phyloP scores from a whole-genome alignment of 139 green algal species.

The Chlorella vulgaris region DNA sequence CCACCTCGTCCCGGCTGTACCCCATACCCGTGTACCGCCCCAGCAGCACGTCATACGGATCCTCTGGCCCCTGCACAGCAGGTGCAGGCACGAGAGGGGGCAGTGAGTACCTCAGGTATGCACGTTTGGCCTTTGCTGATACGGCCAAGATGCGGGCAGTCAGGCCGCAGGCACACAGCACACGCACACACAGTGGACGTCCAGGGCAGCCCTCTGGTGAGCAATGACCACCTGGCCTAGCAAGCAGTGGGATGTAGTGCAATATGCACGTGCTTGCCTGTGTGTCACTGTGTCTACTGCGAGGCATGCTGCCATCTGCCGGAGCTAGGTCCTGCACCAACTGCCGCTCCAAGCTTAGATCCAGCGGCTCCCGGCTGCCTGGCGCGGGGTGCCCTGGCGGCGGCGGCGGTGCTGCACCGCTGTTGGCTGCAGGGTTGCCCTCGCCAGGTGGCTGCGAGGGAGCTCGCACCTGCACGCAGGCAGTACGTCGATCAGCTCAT shows the following conservation, averaged over 20 bases:
- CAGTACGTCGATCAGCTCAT: neutral
- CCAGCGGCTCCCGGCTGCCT: slow-evolving; percentile 4
- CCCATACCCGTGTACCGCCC: slow-evolving; percentile 25
- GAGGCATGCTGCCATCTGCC: neutral
- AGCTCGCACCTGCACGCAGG: slow-evolving; percentile 6
- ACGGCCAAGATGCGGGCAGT: neutral
- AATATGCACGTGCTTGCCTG: neutral
- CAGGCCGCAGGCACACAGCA: no score
- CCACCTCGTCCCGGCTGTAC: slow-evolving; percentile 12
- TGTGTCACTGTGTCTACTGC: neutral
- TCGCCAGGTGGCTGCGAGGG: slow-evolving; percentile 4
- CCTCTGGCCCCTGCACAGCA: neutral
- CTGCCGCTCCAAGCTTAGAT: slow-evolving; percentile 13
- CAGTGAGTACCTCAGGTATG: neutral
- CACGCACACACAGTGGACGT: neutral
- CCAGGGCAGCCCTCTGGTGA: neutral
- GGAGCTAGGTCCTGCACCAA: slow-evolving; percentile 11
- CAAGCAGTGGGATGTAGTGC: neutral
- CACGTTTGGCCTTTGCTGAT: neutral
- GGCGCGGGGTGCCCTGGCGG: slow-evolving; percentile 5
- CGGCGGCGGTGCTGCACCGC: neutral
- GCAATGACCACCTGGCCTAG: neutral
- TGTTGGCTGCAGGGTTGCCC: neutral
- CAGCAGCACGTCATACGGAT: slow-evolving; percentile 26
- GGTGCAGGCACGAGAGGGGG: neutral